Base-by-base conservation (phyloP, 129 eudicot species). In the Flaveria sonorensis region DNA sequence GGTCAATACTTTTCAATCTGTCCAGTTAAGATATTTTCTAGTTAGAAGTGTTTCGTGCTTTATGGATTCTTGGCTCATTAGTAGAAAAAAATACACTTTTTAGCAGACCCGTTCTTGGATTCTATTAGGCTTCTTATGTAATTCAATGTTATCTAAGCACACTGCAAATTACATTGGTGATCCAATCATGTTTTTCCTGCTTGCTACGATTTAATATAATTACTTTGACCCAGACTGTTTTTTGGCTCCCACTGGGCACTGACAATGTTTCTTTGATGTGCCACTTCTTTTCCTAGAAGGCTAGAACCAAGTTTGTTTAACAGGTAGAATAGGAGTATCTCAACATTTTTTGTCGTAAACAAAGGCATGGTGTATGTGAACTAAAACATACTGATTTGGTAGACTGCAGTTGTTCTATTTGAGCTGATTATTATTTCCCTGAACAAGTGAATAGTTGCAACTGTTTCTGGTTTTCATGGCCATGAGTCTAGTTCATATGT, bases 401-500 rank as follows among this genome's bases (percentile, higher is more conserved):
- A 30, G 24, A 14, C 3, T 64, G 46, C 47, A 32, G 1, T 64
- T 3, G 40, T 26, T 4, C 24, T 24, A 6, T n/a, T 62, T 26
- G 14, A 6, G 18, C 28, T 62, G 14, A 11, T 62, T 62, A 20
- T n/a, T 11, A 11, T 61, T 15, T 64, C 46, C 12, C 10, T 14
- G 5, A 16, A 11, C 40, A 28, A 42, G 23, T 68, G 72, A 46
- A 68, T 19, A 43, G 39, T 71, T 51, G 75, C 39, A 53, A 51
- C 55, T 71, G 28, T 48, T 50, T 50, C 47, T 71, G 75, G 26
- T 71, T 50, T n/a, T 71, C n/a, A 9, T 50, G 63, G 36, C 5
- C 63, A 20, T 61, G 68, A 26, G 19, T 61, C 32, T 20, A 56
- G 63, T 56, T 19, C 1, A 9, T 56, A 20, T 52, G 0, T n/a